Percentiles rank a stretch among this genome's conserved stretches.
Conservation (phyloP, 73 alveolate species). For the Paramecium sexaurelia region DNA sequence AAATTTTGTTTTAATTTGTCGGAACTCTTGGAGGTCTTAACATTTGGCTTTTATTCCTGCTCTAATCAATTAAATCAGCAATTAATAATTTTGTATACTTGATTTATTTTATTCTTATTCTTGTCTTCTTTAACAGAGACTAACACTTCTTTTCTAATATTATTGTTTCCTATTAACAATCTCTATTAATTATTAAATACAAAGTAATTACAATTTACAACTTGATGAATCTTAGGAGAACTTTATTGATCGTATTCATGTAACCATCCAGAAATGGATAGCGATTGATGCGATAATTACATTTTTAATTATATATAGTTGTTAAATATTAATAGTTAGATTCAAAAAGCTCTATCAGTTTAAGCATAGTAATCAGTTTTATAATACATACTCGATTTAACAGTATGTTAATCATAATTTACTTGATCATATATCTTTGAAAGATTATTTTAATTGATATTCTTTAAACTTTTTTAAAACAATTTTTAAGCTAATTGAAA, state of each 20-base stretch:
- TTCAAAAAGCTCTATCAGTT: background rate
- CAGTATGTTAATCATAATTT: background rate
- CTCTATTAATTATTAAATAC: background rate
- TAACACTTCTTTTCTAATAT: background rate
- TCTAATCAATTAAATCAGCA: background rate
- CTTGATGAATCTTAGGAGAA: background rate
- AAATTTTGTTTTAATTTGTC: background rate
- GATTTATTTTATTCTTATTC: background rate
- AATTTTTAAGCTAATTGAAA: background rate
- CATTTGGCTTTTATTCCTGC: background rate
- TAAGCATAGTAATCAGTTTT: background rate
- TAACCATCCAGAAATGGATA: background rate
- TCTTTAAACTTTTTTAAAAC: background rate
- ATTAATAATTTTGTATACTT: background rate
- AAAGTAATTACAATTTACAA: background rate
- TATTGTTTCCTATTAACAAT: background rate
- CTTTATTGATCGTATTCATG: background rate
- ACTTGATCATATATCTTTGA: background rate
- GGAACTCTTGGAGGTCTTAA: background rate
- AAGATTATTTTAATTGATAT: background rate
- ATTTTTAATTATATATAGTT: background rate
- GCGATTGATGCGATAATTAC: background rate
- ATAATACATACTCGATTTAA: background rate
- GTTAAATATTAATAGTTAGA: background rate
- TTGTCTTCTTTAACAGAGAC: constrained; percentile 19